Percentiles rank a stretch among this genome's conserved stretches.
phyloP scores from a whole-genome alignment of 2,329 filamentous ascomycete genomes.

The Fusarium incarnatum region DNA sequence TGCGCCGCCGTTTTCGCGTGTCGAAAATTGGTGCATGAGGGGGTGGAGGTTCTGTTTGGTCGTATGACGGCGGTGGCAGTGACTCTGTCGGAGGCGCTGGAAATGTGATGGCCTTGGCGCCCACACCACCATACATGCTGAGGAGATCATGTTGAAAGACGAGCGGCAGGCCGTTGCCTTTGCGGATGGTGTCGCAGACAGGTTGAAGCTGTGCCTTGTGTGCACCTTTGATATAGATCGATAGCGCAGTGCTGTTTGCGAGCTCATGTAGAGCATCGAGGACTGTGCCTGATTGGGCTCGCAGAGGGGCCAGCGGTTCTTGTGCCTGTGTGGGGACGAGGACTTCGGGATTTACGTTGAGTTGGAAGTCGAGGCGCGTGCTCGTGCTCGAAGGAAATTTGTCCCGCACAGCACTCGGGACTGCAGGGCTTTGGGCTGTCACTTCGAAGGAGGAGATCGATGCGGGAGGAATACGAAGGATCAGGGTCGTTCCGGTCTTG shows the following conservation, averaged over 20 bases:
- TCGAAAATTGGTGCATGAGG: constrained; percentile 2
- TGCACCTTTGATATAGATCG: constrained; percentile 6
- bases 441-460: constrained; percentile 11
- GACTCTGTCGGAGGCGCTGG: not conserved
- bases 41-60: constrained; percentile 10
- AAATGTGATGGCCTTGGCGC: constrained; percentile 18
- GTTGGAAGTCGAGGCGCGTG: constrained; percentile 7
- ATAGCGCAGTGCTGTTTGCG: not conserved
- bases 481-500: constrained; percentile 2
- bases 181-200: not conserved
- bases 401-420: not conserved
- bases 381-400: constrained; percentile 5
- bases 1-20: constrained; percentile 5
- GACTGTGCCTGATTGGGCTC: constrained; percentile 20
- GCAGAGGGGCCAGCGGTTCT: constrained; percentile 14
- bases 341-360: constrained; percentile 7
- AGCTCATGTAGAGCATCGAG: constrained; percentile 27
- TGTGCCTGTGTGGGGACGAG: constrained; percentile 10
- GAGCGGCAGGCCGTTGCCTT: not conserved
- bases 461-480: not conserved
- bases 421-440: not conserved
- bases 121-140: constrained; percentile 16
- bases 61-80: constrained; percentile 4
- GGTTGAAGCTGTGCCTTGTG: constrained; percentile 7
- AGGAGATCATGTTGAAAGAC: constrained; percentile 5